Percentiles rank a stretch among this genome's conserved stretches.
Evolutionary conservation across 257 asterid species (phyloP).

Genomic region (Leptodermis oblonga): DNA sequence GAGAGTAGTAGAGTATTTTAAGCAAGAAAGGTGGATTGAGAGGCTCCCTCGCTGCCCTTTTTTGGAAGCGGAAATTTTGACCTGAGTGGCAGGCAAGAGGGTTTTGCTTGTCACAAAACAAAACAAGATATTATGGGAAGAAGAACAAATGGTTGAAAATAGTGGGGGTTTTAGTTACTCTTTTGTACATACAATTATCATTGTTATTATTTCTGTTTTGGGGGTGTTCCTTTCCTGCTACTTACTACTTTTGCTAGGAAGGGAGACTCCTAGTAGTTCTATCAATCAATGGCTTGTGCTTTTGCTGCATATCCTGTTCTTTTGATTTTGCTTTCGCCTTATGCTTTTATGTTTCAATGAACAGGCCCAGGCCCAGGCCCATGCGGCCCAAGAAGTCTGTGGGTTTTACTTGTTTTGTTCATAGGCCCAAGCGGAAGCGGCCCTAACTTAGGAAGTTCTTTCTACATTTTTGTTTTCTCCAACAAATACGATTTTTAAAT

Average conservation of each 20-base stretch:
- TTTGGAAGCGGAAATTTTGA: constrained; percentile 2
- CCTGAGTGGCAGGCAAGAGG: neutral
- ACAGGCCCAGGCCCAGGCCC: too few relatives aligned
- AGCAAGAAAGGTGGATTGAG: neutral
- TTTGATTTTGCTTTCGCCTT: neutral
- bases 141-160: neutral
- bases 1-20: neutral
- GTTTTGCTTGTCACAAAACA: neutral
- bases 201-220: too few relatives aligned
- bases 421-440: too few relatives aligned
- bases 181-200: constrained; percentile 17
- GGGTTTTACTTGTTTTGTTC: neutral
- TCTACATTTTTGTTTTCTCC: too few relatives aligned
- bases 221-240: neutral
- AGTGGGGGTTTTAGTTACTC: constrained; percentile 1
- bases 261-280: too few relatives aligned
- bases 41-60: neutral
- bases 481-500: too few relatives aligned
- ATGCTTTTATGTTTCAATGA: neutral
- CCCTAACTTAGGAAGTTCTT: too few relatives aligned
- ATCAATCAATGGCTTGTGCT: too few relatives aligned
- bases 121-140: too few relatives aligned
- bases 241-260: too few relatives aligned
- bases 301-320: too few relatives aligned
- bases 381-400: neutral